Evolutionary conservation across 371 early-diverging fungal species (phyloP), one percentile per base, ranked within the genome.

Genomic region (Mortierella sp.): DNA sequence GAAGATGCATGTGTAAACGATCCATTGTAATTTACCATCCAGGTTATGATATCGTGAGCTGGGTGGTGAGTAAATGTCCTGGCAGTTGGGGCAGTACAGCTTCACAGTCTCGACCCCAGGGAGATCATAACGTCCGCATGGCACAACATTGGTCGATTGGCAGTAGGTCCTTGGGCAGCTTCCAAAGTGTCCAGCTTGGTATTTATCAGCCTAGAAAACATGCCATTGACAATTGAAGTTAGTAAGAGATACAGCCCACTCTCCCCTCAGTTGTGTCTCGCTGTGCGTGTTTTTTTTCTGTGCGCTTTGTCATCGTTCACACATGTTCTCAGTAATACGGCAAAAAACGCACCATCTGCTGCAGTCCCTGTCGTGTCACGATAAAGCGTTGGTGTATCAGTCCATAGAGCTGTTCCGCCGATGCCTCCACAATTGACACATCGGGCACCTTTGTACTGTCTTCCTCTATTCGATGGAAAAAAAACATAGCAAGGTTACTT

Each of bases 31-130:
- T 55, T 58, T 84, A 88, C 91, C 97, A 86, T 99, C 99, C 41
- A 99, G 76, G 52, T 82, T 80, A 21, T 84, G 83, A 79, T 89
- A 90, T 60, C 93, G 82, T n/a, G 88, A 83, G 31, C 86, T 87
- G 15, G 90, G 89, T 31, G 97, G 93, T 21, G 82, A 86, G 82
- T 97, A 99, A 30, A 97, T 80, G 81, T 95, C 95, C 64, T 92
- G 88, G 76, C 95, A 96, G 23, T 82, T 79, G 27, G 94, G 94
- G 76, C 96, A 96, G 79, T 89, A 96, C 23, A 95, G 79, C 62
- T 85, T 83, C 31, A 94, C 86, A 30, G 86, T 84, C 57, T 85
- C 89, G 58, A 85, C 72, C 32, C 89, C 80, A 26, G 84, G 79
- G 52, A 85, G 79, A 72, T 97, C 96, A 59, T 84, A 89, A 28